Percentiles rank a stretch among this genome's conserved stretches.
These are phyloP conservation scores for Arthrobotrys conoides DNA, from an alignment of 2,329 filamentous ascomycete genomes.

Conservation along the genomic window DNA sequence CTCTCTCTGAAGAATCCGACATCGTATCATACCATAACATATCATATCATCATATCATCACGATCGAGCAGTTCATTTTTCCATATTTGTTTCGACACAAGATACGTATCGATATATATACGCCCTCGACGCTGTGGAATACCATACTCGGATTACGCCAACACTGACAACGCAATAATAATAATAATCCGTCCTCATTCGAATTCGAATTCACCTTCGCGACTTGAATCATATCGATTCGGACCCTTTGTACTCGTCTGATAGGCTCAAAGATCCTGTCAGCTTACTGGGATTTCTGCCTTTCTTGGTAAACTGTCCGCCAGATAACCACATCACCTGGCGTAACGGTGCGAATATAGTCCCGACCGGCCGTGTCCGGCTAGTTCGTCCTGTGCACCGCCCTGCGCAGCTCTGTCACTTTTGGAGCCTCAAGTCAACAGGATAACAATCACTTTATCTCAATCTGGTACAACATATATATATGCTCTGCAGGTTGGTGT, in stretches of 20 bases:
- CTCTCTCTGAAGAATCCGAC: neutral
- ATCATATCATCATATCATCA: no score
- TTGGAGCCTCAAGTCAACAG: slow-evolving; percentile 18
- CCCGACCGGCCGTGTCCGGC: slow-evolving; percentile 36
- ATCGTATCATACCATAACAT: neutral
- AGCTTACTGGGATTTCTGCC: slow-evolving; percentile 42
- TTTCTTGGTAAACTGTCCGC: slow-evolving; percentile 10
- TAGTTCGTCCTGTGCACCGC: slow-evolving; percentile 21
- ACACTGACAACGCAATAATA: slow-evolving; percentile 16
- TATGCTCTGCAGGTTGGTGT: neutral
- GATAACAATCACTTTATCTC: neutral
- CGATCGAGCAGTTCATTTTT: neutral
- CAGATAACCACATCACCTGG: slow-evolving; percentile 15
- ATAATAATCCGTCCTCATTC: neutral
- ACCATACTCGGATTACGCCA: neutral
- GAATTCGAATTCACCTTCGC: no score
- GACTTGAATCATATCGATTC: neutral
- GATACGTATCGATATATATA: no score
- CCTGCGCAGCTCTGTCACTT: slow-evolving; percentile 8
- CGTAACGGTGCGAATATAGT: slow-evolving; percentile 32
- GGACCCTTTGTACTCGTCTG: neutral
- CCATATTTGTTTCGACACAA: no score
- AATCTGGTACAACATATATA: neutral
- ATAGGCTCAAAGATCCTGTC: slow-evolving; percentile 40
- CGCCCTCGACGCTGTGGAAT: neutral